Evolutionary conservation across 2,329 filamentous ascomycete species (phyloP).

Genomic region (Colletotrichum sp.): DNA sequence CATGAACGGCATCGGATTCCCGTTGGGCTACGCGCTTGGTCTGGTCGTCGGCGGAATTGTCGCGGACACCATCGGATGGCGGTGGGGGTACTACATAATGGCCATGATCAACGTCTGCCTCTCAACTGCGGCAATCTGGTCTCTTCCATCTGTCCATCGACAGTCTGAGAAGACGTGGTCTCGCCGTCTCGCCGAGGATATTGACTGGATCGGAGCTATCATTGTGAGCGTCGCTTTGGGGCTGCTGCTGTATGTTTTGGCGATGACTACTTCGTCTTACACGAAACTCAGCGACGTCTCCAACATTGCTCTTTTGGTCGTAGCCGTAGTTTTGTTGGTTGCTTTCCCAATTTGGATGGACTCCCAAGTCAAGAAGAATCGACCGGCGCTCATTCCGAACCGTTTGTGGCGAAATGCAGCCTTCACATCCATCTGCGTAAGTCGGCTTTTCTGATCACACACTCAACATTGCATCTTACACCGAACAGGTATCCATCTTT

Average conservation of each 20-base stretch:
- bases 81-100: slow-evolving; percentile 47
- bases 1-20: slow-evolving; percentile 48
- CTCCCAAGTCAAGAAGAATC: slow-evolving; percentile 48
- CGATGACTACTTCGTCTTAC: slow-evolving; percentile 43
- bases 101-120: slow-evolving; percentile 40
- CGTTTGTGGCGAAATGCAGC: slow-evolving; percentile 60
- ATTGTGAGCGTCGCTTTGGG: slow-evolving; percentile 51
- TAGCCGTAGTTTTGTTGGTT: slow-evolving; percentile 47
- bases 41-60: slow-evolving; percentile 56
- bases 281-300: slow-evolving; percentile 41
- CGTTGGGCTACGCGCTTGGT: slow-evolving; percentile 53
- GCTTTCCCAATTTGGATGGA: slow-evolving; percentile 61
- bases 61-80: slow-evolving; percentile 52
- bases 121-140: slow-evolving; percentile 40
- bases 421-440: slow-evolving; percentile 58
- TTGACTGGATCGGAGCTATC: slow-evolving; percentile 58
- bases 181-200: slow-evolving; percentile 37
- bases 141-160: slow-evolving; percentile 31
- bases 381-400: slow-evolving; percentile 65
- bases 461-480: neutral
- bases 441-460: neutral
- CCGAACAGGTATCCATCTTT: slow-evolving; percentile 42
- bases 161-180: slow-evolving; percentile 30
- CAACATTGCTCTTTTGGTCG: slow-evolving; percentile 48
- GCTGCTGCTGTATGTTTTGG: slow-evolving; percentile 56